phyloP scores from a whole-genome alignment of 2,329 filamentous ascomycete genomes.

The Colletotrichum coccodes region DNA sequence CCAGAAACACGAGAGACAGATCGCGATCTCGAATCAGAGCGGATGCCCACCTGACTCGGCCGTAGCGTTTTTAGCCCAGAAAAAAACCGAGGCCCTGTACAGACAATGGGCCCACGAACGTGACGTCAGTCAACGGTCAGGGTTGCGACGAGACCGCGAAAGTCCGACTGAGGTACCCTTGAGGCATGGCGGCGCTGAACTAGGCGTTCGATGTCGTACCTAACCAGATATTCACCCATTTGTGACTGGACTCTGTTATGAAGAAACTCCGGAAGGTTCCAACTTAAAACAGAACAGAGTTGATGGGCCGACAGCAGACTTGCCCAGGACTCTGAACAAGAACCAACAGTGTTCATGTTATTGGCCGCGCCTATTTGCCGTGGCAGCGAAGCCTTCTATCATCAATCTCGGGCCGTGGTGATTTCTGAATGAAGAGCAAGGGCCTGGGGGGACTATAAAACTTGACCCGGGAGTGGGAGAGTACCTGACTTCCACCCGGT shows the following conservation, averaged over 20 bases:
- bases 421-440: background rate
- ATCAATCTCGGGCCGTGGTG: background rate
- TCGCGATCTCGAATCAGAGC: constrained; percentile 7
- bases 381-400: background rate
- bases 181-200: constrained; percentile 1
- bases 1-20: background rate
- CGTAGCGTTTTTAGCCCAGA: constrained; percentile 6
- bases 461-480: background rate
- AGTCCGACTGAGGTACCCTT: constrained; percentile 2
- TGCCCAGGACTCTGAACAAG: background rate
- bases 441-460: background rate
- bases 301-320: background rate
- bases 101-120: constrained; percentile 11
- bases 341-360: background rate
- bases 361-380: background rate
- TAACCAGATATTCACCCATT: background rate
- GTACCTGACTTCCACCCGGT: constrained; percentile 3
- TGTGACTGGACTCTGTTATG: background rate
- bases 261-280: background rate
- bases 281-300: background rate
- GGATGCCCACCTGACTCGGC: constrained; percentile 28
- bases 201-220: background rate
- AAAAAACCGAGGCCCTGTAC: constrained; percentile 24
- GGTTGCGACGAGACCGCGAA: constrained; percentile 10
- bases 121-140: constrained; percentile 25